Percentiles rank a stretch among this genome's conserved stretches.
Evolutionary conservation across 2,329 filamentous ascomycete genomes (phyloP).

Genomic region (Lachnellula arida): DNA sequence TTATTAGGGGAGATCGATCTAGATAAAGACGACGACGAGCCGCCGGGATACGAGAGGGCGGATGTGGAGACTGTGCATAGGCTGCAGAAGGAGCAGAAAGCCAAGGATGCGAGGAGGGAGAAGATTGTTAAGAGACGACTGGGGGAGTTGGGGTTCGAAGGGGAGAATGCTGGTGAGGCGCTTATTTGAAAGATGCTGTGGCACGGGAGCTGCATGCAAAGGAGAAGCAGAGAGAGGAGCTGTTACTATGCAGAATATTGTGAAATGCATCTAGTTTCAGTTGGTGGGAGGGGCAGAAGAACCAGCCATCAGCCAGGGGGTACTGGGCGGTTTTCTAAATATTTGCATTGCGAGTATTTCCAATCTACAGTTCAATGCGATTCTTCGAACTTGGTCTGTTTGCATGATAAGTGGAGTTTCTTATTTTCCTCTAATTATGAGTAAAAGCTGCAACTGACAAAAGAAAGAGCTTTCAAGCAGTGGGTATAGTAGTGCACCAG

Average conservation of each 20-base stretch:
- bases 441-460: not conserved
- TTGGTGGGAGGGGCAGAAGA: conserved; percentile 6
- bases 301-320: not conserved
- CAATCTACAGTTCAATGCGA: too few relatives aligned
- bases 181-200: conserved; percentile 48
- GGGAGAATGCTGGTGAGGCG: conserved; percentile 73
- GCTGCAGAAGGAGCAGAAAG: conserved; percentile 68
- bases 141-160: conserved; percentile 78
- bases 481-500: conserved; percentile 3
- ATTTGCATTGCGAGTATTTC: not conserved
- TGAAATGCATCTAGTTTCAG: conserved; percentile 41
- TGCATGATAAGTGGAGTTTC: not conserved
- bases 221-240: not conserved
- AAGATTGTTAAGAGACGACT: conserved; percentile 69
- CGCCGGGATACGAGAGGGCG: conserved; percentile 60
- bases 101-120: conserved; percentile 64
- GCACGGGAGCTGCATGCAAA: not conserved
- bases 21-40: conserved; percentile 88
- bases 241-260: conserved; percentile 44
- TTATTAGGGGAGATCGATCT: conserved; percentile 94
- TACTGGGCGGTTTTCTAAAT: not conserved
- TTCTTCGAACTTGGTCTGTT: not conserved
- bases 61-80: conserved; percentile 66
- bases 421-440: not conserved
- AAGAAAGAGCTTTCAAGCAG: not conserved